Base-by-base conservation (phyloP, 306 rosid species). In the Inga oerstediana region DNA sequence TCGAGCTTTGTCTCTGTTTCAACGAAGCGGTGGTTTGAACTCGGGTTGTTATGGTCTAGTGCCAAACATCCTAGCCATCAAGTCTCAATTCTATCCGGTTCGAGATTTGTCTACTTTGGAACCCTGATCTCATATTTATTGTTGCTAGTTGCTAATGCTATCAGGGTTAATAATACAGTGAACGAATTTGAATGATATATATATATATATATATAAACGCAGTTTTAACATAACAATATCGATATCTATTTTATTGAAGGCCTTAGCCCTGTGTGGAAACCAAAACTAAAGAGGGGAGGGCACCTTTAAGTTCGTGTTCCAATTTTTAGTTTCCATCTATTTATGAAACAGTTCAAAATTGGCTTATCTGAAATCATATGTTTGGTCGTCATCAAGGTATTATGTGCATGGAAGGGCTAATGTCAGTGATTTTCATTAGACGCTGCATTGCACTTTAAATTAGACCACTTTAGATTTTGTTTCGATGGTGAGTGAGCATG, bases 191-290 rank as follows among this genome's bases (percentile, higher is more conserved):
- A 44, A 43, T 10, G 34, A 32, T 3, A 32, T 3, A 27, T 27
- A 27, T 3, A 32, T 3, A 32, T n/a, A 11, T 24, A 8, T 10
- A 22, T 5, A 44, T 12, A 11, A 8, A 52, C 48, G 7, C 22
- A 19, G 3, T 51, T 51, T 10, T 8, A 61, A 71, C 73, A 16
- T 70, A 39, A 71, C 32, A 0, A 51, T 81, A 41, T 73, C 14
- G 51, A 70, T 51, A 22, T 72, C 9, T 49, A 30, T 54, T 82
- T 44, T 56, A n/a, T 76, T 59, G 76, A 13, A 67, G 30, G 20
- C 34, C 20, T 30, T 64, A 10, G 7, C 7, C 54, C 41, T 46
- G 30, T 32, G 32, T 80, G 46, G 51, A n/a, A 39, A 22, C 74
- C 20, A 39, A 39, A 69, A 34, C 34, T 19, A 46, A 41, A 20